Base-by-base conservation (phyloP, 2,329 filamentous ascomycete species). In the Trichothecium roseum region DNA sequence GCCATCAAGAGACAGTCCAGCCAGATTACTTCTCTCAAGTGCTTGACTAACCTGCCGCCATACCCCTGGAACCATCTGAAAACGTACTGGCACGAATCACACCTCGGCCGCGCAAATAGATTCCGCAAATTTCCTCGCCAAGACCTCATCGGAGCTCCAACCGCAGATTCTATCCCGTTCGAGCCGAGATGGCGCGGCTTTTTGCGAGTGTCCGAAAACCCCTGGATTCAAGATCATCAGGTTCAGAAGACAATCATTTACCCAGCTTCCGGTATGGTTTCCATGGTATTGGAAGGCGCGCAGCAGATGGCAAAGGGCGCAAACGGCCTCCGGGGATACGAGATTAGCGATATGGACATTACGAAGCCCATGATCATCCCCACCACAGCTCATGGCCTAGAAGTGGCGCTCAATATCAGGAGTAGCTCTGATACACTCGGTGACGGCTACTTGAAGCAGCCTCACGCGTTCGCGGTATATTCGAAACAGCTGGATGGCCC, bases 21-120 rank as follows among this genome's bases (percentile, higher is more conserved):
- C 9, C 37, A 40, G 12, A n/a, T n/a, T n/a, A n/a, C 22, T 7
- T 36, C 27, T 4, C 46, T 46, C n/a, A 53, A 52, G 36, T 60
- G 60, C 15, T 50, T 74, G 3, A 44, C 55, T 1, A 60, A 66
- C 38, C 47, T 75, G 22, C 71, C 72, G 2, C 55, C 60, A 1
- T 74, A 74, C 40, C 60, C 66, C 3, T 75, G 71, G 69, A 70
- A 74, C 20, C 70, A 74, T 39, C 50, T 54, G 18, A 67, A 60
- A 18, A 53, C 48, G 1, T 71, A 72, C 46, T 74, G 71, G 70
- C 61, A 69, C 40, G 70, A 75, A 39, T 66, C 65, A 2, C 62
- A 66, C 28, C 45, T 68, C 3, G 64, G 63, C 15, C 46, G 50
- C 12, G 55, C 61, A 9, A 60, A 60, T 32, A 60, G 68, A 3